A percentile compares a stretch with the other conserved stretches of the same genome.
phyloP scores from a whole-genome alignment of 768 basidiomycete species.

The Termitomyces sp. region DNA sequence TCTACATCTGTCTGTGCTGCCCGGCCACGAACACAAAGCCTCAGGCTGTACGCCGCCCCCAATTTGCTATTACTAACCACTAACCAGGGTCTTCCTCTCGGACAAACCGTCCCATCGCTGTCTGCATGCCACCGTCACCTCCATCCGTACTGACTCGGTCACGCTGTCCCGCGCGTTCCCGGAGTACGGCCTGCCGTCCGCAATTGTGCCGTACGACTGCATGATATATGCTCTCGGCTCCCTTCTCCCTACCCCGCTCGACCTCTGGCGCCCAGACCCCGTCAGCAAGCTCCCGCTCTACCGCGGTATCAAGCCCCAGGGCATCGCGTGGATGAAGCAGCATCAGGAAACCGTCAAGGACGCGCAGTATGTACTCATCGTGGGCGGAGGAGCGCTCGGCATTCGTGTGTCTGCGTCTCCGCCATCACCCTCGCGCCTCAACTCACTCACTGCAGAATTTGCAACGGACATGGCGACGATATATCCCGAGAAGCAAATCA shows the following conservation, averaged over 20 bases:
- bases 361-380: conserved; percentile 49
- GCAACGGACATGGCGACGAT: too few relatives aligned
- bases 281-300: conserved; percentile 19
- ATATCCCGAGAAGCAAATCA: too few relatives aligned
- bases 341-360: conserved; percentile 42
- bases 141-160: conserved; percentile 32
- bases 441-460: too few relatives aligned
- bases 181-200: conserved; percentile 31
- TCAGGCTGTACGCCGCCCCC: conserved; percentile 36
- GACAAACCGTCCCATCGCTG: conserved; percentile 18
- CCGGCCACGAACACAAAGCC: conserved; percentile 61
- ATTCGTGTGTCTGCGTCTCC: conserved; percentile 43
- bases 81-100: conserved; percentile 38
- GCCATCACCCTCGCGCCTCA: too few relatives aligned
- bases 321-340: conserved; percentile 43
- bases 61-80: conserved; percentile 23
- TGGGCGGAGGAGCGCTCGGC: conserved; percentile 71
- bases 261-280: conserved; percentile 40
- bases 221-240: conserved; percentile 59
- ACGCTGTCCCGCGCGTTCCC: conserved; percentile 44
- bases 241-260: conserved; percentile 45
- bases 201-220: conserved; percentile 45
- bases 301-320: conserved; percentile 40
- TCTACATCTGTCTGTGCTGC: conserved; percentile 50
- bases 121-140: conserved; percentile 40